Base-by-base conservation (phyloP, 768 basidiomycete genomes). In the Phylloporus arenicola region DNA sequence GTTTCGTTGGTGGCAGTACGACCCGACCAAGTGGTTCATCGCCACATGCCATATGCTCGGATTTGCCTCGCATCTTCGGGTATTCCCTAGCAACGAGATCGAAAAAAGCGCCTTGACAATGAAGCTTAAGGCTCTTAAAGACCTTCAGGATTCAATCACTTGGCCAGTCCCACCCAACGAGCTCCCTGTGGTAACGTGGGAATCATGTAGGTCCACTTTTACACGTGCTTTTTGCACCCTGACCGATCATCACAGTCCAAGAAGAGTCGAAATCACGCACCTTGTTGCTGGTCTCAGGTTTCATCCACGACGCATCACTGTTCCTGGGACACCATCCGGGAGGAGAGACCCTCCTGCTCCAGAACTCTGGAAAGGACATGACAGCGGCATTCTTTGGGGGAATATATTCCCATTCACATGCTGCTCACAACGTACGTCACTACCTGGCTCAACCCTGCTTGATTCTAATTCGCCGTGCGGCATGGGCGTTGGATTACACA, bases 11-110 rank as follows among this genome's bases (percentile, higher is more conserved):
- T 87, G 85, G 61, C 76, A 79, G 57, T 83, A 80, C 67, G 83
- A 83, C 63, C 83, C 83, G 3, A 83, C 82, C 43, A 82, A 84
- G 62, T 82, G 82, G 79, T 93, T 96, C 73, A 96, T 96, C 62
- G 81, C 75, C 17, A 55, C 72, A 35, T 84, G 82, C 58, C 75
- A 74, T 19, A 53, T 64, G 43, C 43, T 90, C 25, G 85, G 90
- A 4, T 69, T 92, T 27, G 92, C 92, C n/a, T 81, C 73, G 39
- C 80, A 92, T 63, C 77, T 96, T 51, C 83, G 86, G 58, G 76
- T 80, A 33, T 96, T 96, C 71, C 90, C 91, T 45, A 83, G 83
- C 63, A 91, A 92, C 68, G 92, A 94, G 67, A 84, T 96, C 58
- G 73, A 76, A 51, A 92, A 92, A 67, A 84, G 92, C 12, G 79